Base-by-base conservation (phyloP, 169 alveolate species). In the Plasmodium gonderi region DNA sequence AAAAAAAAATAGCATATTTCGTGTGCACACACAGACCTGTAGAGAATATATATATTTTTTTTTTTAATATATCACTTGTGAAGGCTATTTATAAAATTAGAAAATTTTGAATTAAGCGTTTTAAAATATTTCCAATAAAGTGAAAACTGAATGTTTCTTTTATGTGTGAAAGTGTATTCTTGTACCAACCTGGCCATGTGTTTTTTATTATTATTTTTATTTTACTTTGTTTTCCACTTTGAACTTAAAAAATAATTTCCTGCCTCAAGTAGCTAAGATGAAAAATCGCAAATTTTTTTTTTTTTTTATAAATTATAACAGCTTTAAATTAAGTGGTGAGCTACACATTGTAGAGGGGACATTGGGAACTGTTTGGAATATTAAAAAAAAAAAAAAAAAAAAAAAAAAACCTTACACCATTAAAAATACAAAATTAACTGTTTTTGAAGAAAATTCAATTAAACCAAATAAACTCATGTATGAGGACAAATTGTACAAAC, bases 1-100 rank as follows among this genome's bases (percentile, higher is more conserved):
- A 54, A 54, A 60, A 60, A 60, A 60, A 60, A 60, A 60, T 26
- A 60, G 72, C 72, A n/a, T 60, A 60, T 60, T 60, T 60, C 72
- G n/a, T 60, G 72, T 60, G 72, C 40, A 20, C 8, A 23, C 36
- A 60, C 40, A 17, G 72, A 60, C 26, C 26, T 8, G 72, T 23
- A 20, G 72, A 23, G 29, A 60, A 60, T 3, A 49, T 49, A 51
- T 54, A 1, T 49, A 4, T 49, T 6, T 49, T 0, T 1, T 54
- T 17, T 60, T 60, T 60, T 60, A 23, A 23, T 60, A 23, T 60
- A 60, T 60, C 26, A 36, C 40, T 36, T 60, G n/a, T 60, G 17
- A 12, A n/a, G 72, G 72, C 36, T 60, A 5, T 20, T 60, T 60
- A 7, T 26, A 29, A 60, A 60, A 20, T n/a, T n/a, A 60, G 12